Percentiles rank a stretch among this genome's conserved stretches.
These are phyloP conservation scores for Verbena officinalis DNA, from an alignment of 257 asterid genomes.

Conservation along the genomic window DNA sequence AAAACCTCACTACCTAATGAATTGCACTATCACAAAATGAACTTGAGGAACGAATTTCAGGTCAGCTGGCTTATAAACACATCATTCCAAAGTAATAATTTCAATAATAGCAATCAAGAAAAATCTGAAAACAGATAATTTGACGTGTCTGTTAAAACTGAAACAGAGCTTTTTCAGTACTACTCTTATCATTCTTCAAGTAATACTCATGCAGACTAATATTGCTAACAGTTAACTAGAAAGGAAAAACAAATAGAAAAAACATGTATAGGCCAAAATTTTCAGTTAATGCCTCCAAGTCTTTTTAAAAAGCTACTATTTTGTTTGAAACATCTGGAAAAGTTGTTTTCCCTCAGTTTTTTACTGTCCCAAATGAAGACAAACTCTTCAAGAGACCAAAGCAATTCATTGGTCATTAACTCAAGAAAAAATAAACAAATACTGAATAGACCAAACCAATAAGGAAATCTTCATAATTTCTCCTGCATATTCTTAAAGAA, in stretches of 20 bases:
- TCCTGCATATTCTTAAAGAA: conserved; percentile 1
- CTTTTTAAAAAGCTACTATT: neutral
- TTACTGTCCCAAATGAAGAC: conserved; percentile 4
- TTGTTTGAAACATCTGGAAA: conserved; percentile 12
- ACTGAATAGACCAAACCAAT: conserved; percentile 21
- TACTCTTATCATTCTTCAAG: neutral
- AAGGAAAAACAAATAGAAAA: neutral
- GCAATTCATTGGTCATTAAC: conserved; percentile 15
- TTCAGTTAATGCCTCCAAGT: conserved; percentile 12
- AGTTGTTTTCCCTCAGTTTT: neutral
- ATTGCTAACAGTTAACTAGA: neutral
- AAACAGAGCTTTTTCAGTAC: neutral
- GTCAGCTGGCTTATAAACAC: neutral
- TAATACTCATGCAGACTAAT: neutral
- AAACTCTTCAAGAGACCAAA: conserved; percentile 23
- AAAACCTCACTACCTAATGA: neutral
- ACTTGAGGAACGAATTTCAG: conserved; percentile 11
- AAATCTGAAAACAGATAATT: neutral
- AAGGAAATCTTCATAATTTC: conserved; percentile 11
- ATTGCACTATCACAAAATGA: neutral
- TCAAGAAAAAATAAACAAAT: neutral
- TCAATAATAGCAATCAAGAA: neutral
- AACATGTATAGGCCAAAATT: conserved; percentile 20
- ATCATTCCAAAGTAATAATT: neutral
- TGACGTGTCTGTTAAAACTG: neutral